Base-by-base conservation (phyloP, 495 filamentous ascomycete species). In the Aspergillus cristatus region DNA sequence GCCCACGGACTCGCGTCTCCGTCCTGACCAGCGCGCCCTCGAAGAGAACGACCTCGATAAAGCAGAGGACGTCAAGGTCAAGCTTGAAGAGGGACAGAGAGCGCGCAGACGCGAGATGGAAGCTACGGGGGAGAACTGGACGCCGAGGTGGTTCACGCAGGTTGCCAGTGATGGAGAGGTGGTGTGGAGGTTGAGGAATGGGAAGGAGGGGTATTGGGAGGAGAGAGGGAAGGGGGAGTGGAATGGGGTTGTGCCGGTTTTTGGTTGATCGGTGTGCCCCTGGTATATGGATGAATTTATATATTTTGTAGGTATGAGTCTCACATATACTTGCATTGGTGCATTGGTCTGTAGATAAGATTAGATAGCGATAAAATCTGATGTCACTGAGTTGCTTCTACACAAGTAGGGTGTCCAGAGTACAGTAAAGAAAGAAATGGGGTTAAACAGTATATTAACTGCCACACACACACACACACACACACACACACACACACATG, bases 131-230 rank as follows among this genome's bases (percentile, higher is more conserved):
- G 75, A 84, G 50, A 65, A 58, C 36, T 80, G 88, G 72, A 64
- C 57, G 40, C 84, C 93, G 28, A 66, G 71, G 43, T 98, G 88
- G 86, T 98, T 98, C 53, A 74, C 74, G 38, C 75, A 69, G 58
- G 77, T 81, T 8, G 59, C 58, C 17, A 60, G 68, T 18, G 63
- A 55, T 11, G 78, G 72, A 12, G 87, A 94, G 58, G 76, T 82
- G 47, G 63, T 83, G 7, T 98, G 91, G 91, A 69, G 71, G 45
- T 54, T 94, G 45, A 90, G 81, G 68, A 60, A 59, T 7, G 87
- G 86, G 6, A 84, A 79, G 57, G 85, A 88, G 12, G 80, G 81
- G 18, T 97, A 97, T 62, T 97, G 89, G 91, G 91, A 94, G 48
- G 81, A 85, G 61, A 71, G 91, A 43, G 68, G 54, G 0, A 74